Evolutionary conservation across 2,329 filamentous ascomycete genomes (phyloP), one percentile per base, ranked within the genome.

Genomic region (Metarhizium rileyi): DNA sequence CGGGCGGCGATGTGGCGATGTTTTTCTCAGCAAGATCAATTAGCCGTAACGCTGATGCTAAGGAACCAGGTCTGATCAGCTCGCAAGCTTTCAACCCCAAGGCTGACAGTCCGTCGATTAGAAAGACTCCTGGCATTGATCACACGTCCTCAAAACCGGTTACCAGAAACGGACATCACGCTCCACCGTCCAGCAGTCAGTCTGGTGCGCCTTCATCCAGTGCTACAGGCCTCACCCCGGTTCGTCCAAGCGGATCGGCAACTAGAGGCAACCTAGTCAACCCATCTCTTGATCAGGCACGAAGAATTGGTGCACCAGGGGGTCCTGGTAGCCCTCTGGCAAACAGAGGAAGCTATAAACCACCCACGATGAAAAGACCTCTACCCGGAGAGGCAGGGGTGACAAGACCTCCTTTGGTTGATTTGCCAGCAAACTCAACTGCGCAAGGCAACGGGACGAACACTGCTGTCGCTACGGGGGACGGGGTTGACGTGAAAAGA

Each of bases 61-160:
- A 55, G 70, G 52, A 51, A n/a, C 38, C 44, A 22, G 27, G 23
- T 2, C 28, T 51, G 14, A 28, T 27, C 12, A 49, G 40, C 27
- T 46, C 52, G 23, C 74, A 80, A 12, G 70, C 75, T 23, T 91
- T 90, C 64, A 85, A 90, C 57, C 86, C 85, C 3, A 82, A 82
- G 51, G 76, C 81, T 5, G 85, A 90, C 59, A 88, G 84, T 53
- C 90, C 90, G 0, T 93, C 90, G 0, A 90, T 95, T 61, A 81
- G 88, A 53, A 90, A 91, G 63, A 96, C 91, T 0, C 86, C 86
- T 0, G 90, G 90, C 2, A 78, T 96, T 36, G 89, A 96, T 60
- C 88, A 94, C 61, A 81, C 71, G 22, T 84, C 80, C 47, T 90
- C 86, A 4, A 83, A 84, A 47, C 88, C 90, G 0, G 70, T 95